Evolutionary conservation across 2,329 filamentous ascomycete genomes (phyloP), one percentile per base, ranked within the genome.

Genomic region (Fusarium lyarnte): DNA sequence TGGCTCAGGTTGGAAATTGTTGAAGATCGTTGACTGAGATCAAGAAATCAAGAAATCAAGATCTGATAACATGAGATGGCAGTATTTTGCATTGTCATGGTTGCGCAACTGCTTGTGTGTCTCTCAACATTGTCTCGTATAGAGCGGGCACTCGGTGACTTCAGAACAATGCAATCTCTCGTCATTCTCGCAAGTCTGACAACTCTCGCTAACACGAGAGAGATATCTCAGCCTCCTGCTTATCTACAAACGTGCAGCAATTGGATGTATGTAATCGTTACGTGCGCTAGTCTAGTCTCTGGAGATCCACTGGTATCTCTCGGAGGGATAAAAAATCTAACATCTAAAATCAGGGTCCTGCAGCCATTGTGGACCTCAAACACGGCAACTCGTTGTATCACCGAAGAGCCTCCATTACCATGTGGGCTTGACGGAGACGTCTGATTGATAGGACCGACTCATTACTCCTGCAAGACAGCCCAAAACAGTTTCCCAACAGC

Each of bases 331-430:
- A 51, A 63, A 69, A 46, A n/a, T 35, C 42, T 19, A 69, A 64
- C 41, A 68, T 41, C 33, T 46, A 68, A 72, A 69, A 72, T 72
- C 71, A 74, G 71, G 72, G 72, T 74, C 71, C 57, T 66, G 58
- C 70, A 74, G 66, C 70, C 60, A 54, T 39, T 63, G 71, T 74
- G 67, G 67, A 69, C 58, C 71, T 61, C 57, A 58, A 53, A 52
- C 43, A 35, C 70, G 49, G 63, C 54, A 60, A 60, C 62, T 63
- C 67, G 63, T 58, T 59, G 72, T 63, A n/a, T 66, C 70, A 68
- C 75, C 75, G 75, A 77, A 77, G 74, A 77, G 75, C 75, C 75
- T 76, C 75, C 75, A 74, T 69, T 47, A 25, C 71, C 71, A 77
- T 76, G 75, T 77, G 75, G 75, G 69, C 52, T 74, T 64, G 59